Conservation (phyloP, 2,329 filamentous ascomycete genomes). For the Stachybotrys chartarum region DNA sequence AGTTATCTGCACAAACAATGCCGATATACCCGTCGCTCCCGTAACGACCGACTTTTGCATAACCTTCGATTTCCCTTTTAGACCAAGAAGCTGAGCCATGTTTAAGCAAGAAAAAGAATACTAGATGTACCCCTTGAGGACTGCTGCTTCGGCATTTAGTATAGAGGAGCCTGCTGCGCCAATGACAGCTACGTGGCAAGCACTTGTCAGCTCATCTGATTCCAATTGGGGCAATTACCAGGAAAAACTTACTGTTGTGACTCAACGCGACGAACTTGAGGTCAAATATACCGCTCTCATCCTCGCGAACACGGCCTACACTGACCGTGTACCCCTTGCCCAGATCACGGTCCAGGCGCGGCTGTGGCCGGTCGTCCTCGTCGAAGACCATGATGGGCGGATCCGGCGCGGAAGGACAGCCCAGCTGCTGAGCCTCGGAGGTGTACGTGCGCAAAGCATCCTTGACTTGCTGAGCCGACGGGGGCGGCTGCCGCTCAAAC, state of each 20-base stretch:
- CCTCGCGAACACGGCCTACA: slow-evolving; percentile 79
- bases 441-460: slow-evolving; percentile 74
- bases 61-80: no score
- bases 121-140: slow-evolving; percentile 79
- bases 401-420: slow-evolving; percentile 78
- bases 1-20: no score
- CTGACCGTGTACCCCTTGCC: slow-evolving; percentile 84
- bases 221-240: background rate
- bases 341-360: slow-evolving; percentile 79
- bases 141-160: slow-evolving; percentile 85
- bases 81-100: no score
- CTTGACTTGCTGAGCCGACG: slow-evolving; percentile 69
- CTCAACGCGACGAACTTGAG: slow-evolving; percentile 91
- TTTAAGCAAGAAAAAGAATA: background rate
- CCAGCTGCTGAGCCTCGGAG: slow-evolving; percentile 73
- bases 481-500: slow-evolving; percentile 69
- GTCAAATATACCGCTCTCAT: slow-evolving; percentile 85
- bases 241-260: slow-evolving; percentile 55
- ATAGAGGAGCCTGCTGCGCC: slow-evolving; percentile 95
- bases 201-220: background rate
- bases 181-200: slow-evolving; percentile 60
- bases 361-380: slow-evolving; percentile 84
- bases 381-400: slow-evolving; percentile 84
- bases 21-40: no score
- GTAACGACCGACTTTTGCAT: no score